These are phyloP conservation scores for Holtermannia corniformis DNA, from an alignment of 768 basidiomycete genomes.

Conservation along the genomic window DNA sequence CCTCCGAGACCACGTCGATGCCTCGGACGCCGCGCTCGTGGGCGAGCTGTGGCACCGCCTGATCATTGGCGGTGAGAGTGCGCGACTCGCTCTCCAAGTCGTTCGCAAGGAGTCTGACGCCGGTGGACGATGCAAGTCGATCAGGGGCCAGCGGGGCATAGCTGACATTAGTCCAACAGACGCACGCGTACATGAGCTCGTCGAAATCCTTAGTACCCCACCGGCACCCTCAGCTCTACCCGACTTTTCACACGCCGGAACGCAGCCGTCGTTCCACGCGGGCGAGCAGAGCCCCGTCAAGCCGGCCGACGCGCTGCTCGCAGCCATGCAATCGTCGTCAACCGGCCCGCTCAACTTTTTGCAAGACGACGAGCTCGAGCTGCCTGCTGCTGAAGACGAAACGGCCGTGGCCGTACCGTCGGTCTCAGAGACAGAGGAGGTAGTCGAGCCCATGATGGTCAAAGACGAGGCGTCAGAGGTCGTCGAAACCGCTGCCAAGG, in stretches of 20 bases:
- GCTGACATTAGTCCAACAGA: background rate
- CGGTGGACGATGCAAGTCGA: no score
- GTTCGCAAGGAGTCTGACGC: no score
- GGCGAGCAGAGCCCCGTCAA: background rate
- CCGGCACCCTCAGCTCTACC: background rate
- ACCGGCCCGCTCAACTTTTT: constrained; percentile 25
- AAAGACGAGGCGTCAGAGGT: background rate
- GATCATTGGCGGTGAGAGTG: constrained; percentile 16
- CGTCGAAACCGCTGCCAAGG: background rate
- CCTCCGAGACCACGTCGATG: constrained; percentile 27
- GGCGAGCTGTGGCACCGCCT: constrained; percentile 30
- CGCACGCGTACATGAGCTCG: background rate
- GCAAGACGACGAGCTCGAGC: constrained; percentile 29
- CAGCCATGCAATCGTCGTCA: no score
- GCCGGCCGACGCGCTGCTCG: no score
- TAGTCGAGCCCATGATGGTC: background rate
- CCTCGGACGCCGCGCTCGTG: constrained; percentile 26
- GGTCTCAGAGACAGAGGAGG: background rate
- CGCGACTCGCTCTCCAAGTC: background rate
- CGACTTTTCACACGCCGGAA: background rate
- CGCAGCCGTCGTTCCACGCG: background rate
- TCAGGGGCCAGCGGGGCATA: background rate
- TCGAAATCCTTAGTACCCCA: background rate
- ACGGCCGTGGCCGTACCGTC: no score
- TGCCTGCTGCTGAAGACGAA: constrained; percentile 2